Base-by-base conservation (phyloP, 2,329 filamentous ascomycete genomes). In the Epichloe sibirici region DNA sequence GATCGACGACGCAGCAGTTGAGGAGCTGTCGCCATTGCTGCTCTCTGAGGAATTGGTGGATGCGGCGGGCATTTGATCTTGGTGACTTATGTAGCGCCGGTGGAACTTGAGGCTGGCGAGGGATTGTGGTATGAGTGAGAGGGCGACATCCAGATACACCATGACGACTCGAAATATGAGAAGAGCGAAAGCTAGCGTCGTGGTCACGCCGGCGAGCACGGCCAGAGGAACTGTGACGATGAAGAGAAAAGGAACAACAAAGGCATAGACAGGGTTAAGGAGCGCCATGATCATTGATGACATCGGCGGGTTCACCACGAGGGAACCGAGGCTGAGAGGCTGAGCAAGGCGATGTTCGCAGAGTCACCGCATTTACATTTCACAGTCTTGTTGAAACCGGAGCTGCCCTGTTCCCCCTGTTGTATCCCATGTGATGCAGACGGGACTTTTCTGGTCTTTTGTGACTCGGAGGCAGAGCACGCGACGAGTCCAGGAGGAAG, bases 181-280 rank as follows among this genome's bases (percentile, higher is more conserved):
- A 38, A 84, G 71, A 39, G 76, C 71, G 57, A 83, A 78, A 40
- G 83, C 81, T 47, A 85, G 58, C 4, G 73, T 74, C 51, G 82
- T 81, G 35, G 83, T 86, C 57, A 85, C 67, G 56, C 74, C 76
- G 50, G 83, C 83, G 51, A 82, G 76, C 48, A 85, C 62, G 58
- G 79, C 74, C 51, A 86, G 73, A 8, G 83, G 83, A 12, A 85
- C 67, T 23, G 81, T 82, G 60, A 83, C 71, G 57, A 84, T 57
- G 61, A 80, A 73, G 57, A 86, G 70, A 60, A 84, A 74, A n/a
- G 82, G 81, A 49, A 84, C 71, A 50, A 82, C 69, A 48, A 85
- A 65, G 57, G 72, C 69, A 62, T 81, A 75, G 54, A 78, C 65
- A 25, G 78, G 76, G 49, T 74, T 79, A 61, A 80, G 66, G 49